phyloP scores from a whole-genome alignment of 2,329 filamentous ascomycete genomes.

The Ophiostoma sp. region DNA sequence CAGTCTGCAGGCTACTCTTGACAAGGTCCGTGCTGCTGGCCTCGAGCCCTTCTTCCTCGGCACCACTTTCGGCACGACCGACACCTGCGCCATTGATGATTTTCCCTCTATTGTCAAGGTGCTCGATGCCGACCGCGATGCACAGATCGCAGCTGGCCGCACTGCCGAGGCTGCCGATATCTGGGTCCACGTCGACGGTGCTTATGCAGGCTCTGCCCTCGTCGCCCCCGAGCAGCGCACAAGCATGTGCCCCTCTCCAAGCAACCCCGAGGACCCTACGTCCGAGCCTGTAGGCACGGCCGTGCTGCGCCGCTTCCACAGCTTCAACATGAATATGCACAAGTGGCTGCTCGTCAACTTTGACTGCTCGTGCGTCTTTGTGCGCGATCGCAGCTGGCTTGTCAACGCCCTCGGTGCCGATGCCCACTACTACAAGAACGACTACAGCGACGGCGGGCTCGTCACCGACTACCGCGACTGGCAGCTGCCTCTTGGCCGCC shows the following conservation, averaged over 20 bases:
- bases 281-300: constrained; percentile 35
- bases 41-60: constrained; percentile 84
- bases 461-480: constrained; percentile 96
- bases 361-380: constrained; percentile 74
- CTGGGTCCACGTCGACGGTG: constrained; percentile 92
- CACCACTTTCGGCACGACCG: constrained; percentile 77
- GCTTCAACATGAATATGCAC: constrained; percentile 93
- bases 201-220: constrained; percentile 83
- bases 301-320: constrained; percentile 68
- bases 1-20: constrained; percentile 56
- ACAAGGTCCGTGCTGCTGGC: constrained; percentile 60
- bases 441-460: constrained; percentile 71
- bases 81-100: constrained; percentile 81
- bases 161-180: constrained; percentile 43
- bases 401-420: constrained; percentile 75
- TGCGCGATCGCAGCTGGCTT: constrained; percentile 70
- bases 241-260: constrained; percentile 17
- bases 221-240: constrained; percentile 71
- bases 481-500: constrained; percentile 87
- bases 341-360: constrained; percentile 97
- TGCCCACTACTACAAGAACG: constrained; percentile 60
- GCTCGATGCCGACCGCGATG: constrained; percentile 35
- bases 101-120: constrained; percentile 60
- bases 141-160: constrained; percentile 23
- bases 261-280: constrained; percentile 11